These are phyloP conservation scores for Hypoxylon fragiforme DNA, from an alignment of 495 filamentous ascomycete species.

Conservation along the genomic window DNA sequence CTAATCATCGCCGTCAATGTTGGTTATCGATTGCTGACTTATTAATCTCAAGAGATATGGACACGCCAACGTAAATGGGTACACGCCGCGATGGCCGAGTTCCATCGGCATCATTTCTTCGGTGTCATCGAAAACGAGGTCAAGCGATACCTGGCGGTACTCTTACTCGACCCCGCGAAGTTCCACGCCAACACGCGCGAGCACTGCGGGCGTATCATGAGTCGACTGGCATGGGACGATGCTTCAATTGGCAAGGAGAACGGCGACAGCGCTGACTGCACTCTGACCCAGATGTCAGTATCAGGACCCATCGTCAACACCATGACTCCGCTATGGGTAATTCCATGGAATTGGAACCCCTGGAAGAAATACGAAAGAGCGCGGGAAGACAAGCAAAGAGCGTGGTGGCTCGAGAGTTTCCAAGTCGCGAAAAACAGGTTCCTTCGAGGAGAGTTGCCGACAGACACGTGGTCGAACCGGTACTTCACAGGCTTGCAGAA, in stretches of 20 bases:
- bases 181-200: slow-evolving; percentile 51
- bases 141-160: slow-evolving; percentile 44
- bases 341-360: slow-evolving; percentile 46
- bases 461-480: slow-evolving; percentile 50
- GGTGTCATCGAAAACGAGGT: slow-evolving; percentile 53
- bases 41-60: slow-evolving; percentile 43
- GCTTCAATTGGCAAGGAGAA: slow-evolving; percentile 47
- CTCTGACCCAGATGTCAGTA: slow-evolving; percentile 53
- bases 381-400: slow-evolving; percentile 45
- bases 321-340: slow-evolving; percentile 49
- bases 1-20: background rate
- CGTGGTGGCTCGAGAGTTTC: slow-evolving; percentile 51
- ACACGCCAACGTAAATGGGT: slow-evolving; percentile 52
- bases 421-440: slow-evolving; percentile 45
- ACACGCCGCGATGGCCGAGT: slow-evolving; percentile 52
- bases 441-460: slow-evolving; percentile 42
- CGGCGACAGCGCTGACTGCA: slow-evolving; percentile 49
- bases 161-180: slow-evolving; percentile 49
- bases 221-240: slow-evolving; percentile 52
- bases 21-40: background rate
- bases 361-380: slow-evolving; percentile 50
- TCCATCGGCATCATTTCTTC: slow-evolving; percentile 51
- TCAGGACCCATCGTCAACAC: slow-evolving; percentile 54
- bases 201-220: slow-evolving; percentile 53
- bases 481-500: slow-evolving; percentile 49